Evolutionary conservation across 345 rosid species (phyloP), one percentile per base, ranked within the genome.

Genomic region (Lepidium africanum): DNA sequence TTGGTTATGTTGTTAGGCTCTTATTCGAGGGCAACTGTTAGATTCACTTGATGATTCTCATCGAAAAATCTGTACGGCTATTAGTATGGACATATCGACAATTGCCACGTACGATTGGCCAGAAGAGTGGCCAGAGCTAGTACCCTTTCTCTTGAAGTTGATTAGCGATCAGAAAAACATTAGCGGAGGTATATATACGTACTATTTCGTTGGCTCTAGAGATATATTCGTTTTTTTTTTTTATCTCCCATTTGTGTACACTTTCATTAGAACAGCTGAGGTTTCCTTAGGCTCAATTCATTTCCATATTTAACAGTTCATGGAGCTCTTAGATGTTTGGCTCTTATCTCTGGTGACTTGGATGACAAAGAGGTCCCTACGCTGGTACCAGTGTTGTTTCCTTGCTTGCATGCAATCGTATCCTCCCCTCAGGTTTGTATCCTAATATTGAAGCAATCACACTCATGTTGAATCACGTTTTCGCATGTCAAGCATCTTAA

Each of bases 31-130:
- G 59, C 85, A 82, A 49, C 90, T 90, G 50, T 74, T 93, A 79
- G 78, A 74, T 27, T 81, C 94, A 15, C 62, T 90, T 83, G 92
- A 83, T 74, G 97, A 93, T 76, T 71, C 90, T 68, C 85, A 86
- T 30, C 65, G 88, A 67, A 93, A 86, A 82, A 85, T 93, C 43
- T 88, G 89, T 80, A 90, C 94, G 0, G 97, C 97, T 49, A 76
- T 85, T 25, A 84, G 98, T 65, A 83, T 93, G 91, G 96, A 92
- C 72, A 78, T 88, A 63, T 89, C 94, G 15, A 81, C 97, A 11
- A 72, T 86, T 70, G 97, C 94, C 8, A 81, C 62, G 15, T 81
- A 85, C 80, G 98, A 93, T 72, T 93, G 97, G 98, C 97, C 96
- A 36, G 96, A 93, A 75, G 85, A 81, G 55, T 90, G 98, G 96